Percentiles rank a stretch among this genome's conserved stretches.
phyloP scores from a whole-genome alignment of 2,329 filamentous ascomycete genomes.

The Colletotrichum godetiae region DNA sequence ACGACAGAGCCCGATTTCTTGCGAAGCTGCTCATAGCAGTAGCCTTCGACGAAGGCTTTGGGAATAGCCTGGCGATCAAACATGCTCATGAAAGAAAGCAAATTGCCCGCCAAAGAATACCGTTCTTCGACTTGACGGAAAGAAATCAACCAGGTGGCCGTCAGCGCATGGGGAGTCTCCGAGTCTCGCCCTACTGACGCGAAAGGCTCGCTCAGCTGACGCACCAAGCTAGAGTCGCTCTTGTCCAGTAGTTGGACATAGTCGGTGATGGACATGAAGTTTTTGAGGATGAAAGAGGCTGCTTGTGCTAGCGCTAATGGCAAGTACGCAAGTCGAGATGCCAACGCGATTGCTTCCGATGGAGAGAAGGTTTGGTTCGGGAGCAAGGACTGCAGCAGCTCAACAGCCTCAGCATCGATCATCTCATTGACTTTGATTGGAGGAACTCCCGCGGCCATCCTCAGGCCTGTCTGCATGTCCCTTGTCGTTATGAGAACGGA shows the following conservation, averaged over 20 bases:
- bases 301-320: slow-evolving; percentile 2
- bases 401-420: too few species aligned
- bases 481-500: slow-evolving; percentile 39
- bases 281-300: neutral
- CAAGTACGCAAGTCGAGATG: neutral
- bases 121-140: slow-evolving; percentile 46
- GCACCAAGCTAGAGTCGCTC: slow-evolving; percentile 34
- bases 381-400: too few species aligned
- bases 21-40: slow-evolving; percentile 27
- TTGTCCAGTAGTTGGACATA: slow-evolving; percentile 40
- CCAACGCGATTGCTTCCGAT: too few species aligned
- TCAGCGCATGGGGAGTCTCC: slow-evolving; percentile 42
- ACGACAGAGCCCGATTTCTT: too few species aligned
- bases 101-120: slow-evolving; percentile 48
- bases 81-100: slow-evolving; percentile 55
- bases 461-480: too few species aligned
- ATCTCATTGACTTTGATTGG: too few species aligned
- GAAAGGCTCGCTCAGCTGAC: slow-evolving; percentile 42
- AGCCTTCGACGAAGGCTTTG: slow-evolving; percentile 43
- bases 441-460: too few species aligned
- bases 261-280: neutral
- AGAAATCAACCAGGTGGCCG: slow-evolving; percentile 42
- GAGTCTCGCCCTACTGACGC: slow-evolving; percentile 43
- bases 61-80: slow-evolving; percentile 50
- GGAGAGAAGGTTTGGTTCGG: too few species aligned